Conservation (phyloP, 108 stramenopile genomes). For the Fragilaria crotonensis region DNA sequence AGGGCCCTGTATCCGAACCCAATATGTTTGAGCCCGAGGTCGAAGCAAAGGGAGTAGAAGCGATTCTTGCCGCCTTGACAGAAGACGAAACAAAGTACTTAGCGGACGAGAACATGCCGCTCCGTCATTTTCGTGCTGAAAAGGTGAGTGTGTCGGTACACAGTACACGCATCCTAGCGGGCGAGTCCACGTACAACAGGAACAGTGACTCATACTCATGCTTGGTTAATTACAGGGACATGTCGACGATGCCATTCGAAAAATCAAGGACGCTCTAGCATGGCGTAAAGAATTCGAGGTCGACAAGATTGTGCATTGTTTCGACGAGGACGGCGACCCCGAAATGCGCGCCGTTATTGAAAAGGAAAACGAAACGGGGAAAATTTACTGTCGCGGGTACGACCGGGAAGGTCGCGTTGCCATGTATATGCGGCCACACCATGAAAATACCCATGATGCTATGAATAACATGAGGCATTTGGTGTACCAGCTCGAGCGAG, state of each 20-base stretch:
- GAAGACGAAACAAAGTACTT: slow-evolving; percentile 39
- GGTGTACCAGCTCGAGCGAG: slow-evolving; percentile 85
- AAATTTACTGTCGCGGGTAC: slow-evolving; percentile 81
- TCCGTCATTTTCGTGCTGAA: slow-evolving; percentile 77
- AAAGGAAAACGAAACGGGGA: slow-evolving; percentile 71
- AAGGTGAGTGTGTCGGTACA: too few species aligned
- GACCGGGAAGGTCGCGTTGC: slow-evolving; percentile 77
- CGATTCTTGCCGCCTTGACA: slow-evolving; percentile 37
- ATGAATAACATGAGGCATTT: slow-evolving; percentile 81
- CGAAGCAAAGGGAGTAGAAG: slow-evolving; percentile 35
- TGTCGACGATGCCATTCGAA: slow-evolving; percentile 44
- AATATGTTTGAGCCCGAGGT: slow-evolving; percentile 7
- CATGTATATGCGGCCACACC: slow-evolving; percentile 76
- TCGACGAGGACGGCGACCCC: slow-evolving; percentile 16
- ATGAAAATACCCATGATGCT: slow-evolving; percentile 75
- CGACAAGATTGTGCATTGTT: slow-evolving; percentile 23
- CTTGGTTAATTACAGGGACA: slow-evolving; percentile 23
- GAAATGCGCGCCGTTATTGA: slow-evolving; percentile 31
- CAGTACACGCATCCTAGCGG: too few species aligned
- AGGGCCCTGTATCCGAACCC: too few species aligned
- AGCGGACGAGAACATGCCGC: slow-evolving; percentile 62
- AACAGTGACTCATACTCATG: too few species aligned
- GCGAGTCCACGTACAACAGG: too few species aligned
- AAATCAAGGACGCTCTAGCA: slow-evolving; percentile 58
- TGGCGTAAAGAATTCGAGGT: slow-evolving; percentile 85